Evolutionary conservation across 805 yeast genomes (phyloP).

Genomic region (Candida ortonii): DNA sequence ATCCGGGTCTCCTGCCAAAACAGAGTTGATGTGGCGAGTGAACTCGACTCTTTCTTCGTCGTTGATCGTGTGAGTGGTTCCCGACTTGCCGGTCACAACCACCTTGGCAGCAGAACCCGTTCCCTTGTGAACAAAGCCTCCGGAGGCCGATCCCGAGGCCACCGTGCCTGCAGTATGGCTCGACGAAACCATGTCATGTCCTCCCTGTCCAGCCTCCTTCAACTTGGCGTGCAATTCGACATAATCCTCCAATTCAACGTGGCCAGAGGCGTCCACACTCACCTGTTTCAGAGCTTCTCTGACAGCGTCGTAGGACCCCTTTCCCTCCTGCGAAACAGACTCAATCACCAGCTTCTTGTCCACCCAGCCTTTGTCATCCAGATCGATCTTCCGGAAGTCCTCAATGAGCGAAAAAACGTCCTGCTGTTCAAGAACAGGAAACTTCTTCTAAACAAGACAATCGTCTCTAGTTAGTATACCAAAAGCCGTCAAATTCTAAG

Average conservation of each 20-base stretch:
- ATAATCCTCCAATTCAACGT: conserved; percentile 92
- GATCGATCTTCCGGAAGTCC: conserved; percentile 78
- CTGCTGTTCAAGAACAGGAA: conserved; percentile 80
- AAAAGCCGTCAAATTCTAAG: too few species aligned
- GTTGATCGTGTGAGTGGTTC: conserved; percentile 93
- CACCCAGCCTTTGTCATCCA: conserved; percentile 91
- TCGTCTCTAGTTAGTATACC: background rate
- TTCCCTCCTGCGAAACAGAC: conserved; percentile 73
- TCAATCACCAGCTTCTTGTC: conserved; percentile 90
- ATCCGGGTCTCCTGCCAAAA: conserved; percentile 82
- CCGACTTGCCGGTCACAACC: conserved; percentile 80
- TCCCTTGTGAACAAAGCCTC: conserved; percentile 45
- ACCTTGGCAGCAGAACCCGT: conserved; percentile 63
- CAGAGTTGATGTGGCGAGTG: conserved; percentile 92
- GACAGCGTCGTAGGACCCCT: conserved; percentile 84
- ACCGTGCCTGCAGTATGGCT: conserved; percentile 21
- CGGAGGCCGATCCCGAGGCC: conserved; percentile 27
- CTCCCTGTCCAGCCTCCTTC: conserved; percentile 45
- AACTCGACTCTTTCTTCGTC: conserved; percentile 96
- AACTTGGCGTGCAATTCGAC: conserved; percentile 81
- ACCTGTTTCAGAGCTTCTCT: conserved; percentile 91
- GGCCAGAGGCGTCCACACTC: conserved; percentile 93
- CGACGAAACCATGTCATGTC: conserved; percentile 23
- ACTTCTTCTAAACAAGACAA: conserved; percentile 57
- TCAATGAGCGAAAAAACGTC: conserved; percentile 85